Percentiles rank a stretch among this genome's conserved stretches.
Evolutionary conservation across 306 rosid genomes (phyloP).

Genomic region (Hippophae tibetana): DNA sequence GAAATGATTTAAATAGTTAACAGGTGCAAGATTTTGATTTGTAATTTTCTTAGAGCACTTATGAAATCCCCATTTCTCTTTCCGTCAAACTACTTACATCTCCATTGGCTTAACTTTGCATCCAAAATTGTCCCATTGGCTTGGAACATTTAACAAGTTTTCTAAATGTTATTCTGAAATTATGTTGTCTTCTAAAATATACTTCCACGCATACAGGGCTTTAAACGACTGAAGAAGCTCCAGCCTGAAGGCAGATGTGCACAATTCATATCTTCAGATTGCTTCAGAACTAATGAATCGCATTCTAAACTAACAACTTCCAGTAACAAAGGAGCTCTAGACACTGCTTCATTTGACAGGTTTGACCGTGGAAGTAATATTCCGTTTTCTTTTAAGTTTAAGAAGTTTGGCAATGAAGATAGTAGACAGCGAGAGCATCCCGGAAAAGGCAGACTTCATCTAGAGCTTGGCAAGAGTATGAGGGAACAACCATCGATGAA

Average conservation of each 20-base stretch:
- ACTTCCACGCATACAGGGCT: slow-evolving; percentile 42
- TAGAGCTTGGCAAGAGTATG: slow-evolving; percentile 23
- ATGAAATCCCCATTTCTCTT: too few species aligned
- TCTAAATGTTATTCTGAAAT: not conserved
- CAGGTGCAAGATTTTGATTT: too few species aligned
- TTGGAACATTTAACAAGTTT: not conserved
- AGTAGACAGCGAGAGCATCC: slow-evolving; percentile 51
- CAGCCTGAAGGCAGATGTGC: slow-evolving; percentile 44
- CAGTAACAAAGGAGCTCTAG: slow-evolving; percentile 33
- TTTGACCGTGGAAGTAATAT: slow-evolving; percentile 37
- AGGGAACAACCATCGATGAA: slow-evolving; percentile 47
- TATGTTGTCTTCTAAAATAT: slow-evolving; percentile 10
- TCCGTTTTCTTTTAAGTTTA: slow-evolving; percentile 60
- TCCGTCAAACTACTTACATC: too few species aligned
- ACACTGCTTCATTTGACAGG: slow-evolving; percentile 34
- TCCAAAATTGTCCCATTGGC: too few species aligned
- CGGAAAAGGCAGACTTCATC: slow-evolving; percentile 48
- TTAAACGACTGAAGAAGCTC: slow-evolving; percentile 65
- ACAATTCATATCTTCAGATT: slow-evolving; percentile 23
- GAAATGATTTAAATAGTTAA: too few species aligned
- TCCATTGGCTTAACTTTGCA: too few species aligned
- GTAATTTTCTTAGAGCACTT: too few species aligned
- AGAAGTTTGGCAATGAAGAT: slow-evolving; percentile 49
- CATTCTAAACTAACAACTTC: slow-evolving; percentile 29
- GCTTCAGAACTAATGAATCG: slow-evolving; percentile 41